These are phyloP conservation scores for Ensete ventricosum DNA, from an alignment of 176 grass and related monocot genomes.

Conservation along the genomic window DNA sequence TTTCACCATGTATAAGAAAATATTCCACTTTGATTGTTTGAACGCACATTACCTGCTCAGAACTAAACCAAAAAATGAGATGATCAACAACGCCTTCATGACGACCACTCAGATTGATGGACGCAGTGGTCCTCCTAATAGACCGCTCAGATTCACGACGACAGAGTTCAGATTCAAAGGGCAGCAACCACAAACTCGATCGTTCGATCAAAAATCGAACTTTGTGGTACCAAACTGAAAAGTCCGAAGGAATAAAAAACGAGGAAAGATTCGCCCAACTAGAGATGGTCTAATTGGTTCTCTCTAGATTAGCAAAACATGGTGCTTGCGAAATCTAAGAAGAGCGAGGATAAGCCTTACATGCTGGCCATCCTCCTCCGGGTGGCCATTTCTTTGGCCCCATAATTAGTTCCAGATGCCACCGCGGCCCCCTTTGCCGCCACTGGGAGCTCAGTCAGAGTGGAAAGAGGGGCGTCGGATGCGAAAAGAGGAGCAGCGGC, in stretches of 20 bases:
- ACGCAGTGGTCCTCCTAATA: no score
- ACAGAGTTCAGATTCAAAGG: not conserved
- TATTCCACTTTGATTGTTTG: not conserved
- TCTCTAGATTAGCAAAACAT: no score
- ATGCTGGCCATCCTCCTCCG: constrained; percentile 50
- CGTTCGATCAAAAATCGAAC: not conserved
- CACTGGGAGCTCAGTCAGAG: not conserved
- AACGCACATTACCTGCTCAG: not conserved
- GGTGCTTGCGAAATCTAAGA: no score
- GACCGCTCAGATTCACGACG: no score
- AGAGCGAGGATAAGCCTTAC: not conserved
- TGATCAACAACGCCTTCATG: not conserved
- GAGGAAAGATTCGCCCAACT: not conserved
- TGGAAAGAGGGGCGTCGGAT: not conserved
- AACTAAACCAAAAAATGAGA: not conserved
- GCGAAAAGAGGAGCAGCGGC: no score
- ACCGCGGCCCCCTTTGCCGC: not conserved
- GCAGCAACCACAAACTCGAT: not conserved
- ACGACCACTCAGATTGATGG: not conserved
- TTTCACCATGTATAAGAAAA: not conserved
- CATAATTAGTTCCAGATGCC: constrained; percentile 18
- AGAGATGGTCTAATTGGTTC: not conserved
- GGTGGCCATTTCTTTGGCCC: constrained; percentile 50
- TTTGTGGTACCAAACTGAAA: not conserved
- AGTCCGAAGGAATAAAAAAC: not conserved